Base-by-base conservation (phyloP, 1,139 yeast species). In the Candida tropicalis region DNA sequence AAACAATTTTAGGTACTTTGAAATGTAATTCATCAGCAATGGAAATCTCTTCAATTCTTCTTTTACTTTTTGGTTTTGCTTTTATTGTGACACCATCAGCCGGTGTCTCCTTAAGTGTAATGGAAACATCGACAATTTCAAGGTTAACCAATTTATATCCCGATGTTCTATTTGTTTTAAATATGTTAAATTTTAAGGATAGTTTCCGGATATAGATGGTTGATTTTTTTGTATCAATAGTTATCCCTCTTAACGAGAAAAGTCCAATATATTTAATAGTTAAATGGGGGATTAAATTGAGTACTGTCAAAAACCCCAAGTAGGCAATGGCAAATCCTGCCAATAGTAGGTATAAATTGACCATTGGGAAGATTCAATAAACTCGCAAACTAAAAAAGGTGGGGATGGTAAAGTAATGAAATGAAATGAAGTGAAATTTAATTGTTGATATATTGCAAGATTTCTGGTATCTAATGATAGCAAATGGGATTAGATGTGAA, bases 181-280 rank as follows among this genome's bases (percentile, higher is more conserved):
- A 54, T 11, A 64, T 42, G 42, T 65, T 65, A 35, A 72, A 40
- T 29, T 66, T 49, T 17, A 73, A 45, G 12, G 55, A 49, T 3
- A 70, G 38, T 26, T 49, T 56, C 6, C 59, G 47, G 15, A 69
- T 56, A 35, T 52, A 39, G 5, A 70, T 48, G 2, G 47, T 40
- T 3, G 51, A 51, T 9, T 42, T 35, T 2, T 53, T 53, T 12
- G 58, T 37, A 25, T 54, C 52, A 27, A 71, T 53, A 2, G 61
- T 56, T 24, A 72, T 56, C 18, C 66, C 61, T 46, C 65, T 52
- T 24, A 70, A 27, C 13, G 67, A 55, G 45, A 71, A 53, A 64
- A 75, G 69, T 15, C 78, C 76, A 15, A 73, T 43, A 8, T 65
- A 60, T 45, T 60, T 63, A 37, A 73, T 65, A 3, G 57, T 39